Evolutionary conservation across 768 basidiomycete species (phyloP).

Genomic region (Agaricus subrufescens): DNA sequence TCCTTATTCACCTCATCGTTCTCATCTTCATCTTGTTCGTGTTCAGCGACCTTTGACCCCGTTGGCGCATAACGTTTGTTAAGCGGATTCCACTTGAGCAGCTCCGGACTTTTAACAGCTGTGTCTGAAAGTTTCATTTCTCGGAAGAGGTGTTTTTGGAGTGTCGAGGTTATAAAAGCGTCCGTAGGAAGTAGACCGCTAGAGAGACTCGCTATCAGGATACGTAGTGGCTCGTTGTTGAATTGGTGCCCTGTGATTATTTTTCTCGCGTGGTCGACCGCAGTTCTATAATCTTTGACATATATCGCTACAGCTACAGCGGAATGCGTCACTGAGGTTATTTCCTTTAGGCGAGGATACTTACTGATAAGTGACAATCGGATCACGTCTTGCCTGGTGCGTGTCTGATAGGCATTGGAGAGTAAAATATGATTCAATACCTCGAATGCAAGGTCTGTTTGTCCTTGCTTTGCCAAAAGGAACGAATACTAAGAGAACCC

Average conservation of each 20-base stretch:
- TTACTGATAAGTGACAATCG: conserved; percentile 74
- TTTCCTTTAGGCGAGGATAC: conserved; percentile 16
- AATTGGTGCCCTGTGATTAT: conserved; percentile 75
- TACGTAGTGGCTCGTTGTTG: conserved; percentile 79
- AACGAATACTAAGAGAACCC: conserved; percentile 60
- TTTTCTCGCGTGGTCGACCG: conserved; percentile 75
- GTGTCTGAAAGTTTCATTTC: conserved; percentile 70
- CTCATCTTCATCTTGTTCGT: conserved; percentile 23
- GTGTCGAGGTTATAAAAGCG: conserved; percentile 68
- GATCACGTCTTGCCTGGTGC: conserved; percentile 62
- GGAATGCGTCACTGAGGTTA: neutral
- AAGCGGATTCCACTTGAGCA: conserved; percentile 55
- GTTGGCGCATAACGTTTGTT: conserved; percentile 54
- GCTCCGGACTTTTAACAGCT: conserved; percentile 58
- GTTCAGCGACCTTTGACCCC: conserved; percentile 29
- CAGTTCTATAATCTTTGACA: conserved; percentile 46
- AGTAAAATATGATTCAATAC: conserved; percentile 69
- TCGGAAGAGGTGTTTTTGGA: conserved; percentile 82
- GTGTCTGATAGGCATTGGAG: conserved; percentile 69
- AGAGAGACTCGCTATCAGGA: conserved; percentile 69
- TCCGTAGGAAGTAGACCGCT: conserved; percentile 69
- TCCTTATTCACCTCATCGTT: conserved; percentile 30
- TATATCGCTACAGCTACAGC: conserved; percentile 67
- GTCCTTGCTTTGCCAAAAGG: conserved; percentile 55
- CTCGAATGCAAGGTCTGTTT: conserved; percentile 67